Percentiles rank a stretch among this genome's conserved stretches.
phyloP scores from a whole-genome alignment of 371 early-diverging fungal genomes.

The Mucor irregularis region DNA sequence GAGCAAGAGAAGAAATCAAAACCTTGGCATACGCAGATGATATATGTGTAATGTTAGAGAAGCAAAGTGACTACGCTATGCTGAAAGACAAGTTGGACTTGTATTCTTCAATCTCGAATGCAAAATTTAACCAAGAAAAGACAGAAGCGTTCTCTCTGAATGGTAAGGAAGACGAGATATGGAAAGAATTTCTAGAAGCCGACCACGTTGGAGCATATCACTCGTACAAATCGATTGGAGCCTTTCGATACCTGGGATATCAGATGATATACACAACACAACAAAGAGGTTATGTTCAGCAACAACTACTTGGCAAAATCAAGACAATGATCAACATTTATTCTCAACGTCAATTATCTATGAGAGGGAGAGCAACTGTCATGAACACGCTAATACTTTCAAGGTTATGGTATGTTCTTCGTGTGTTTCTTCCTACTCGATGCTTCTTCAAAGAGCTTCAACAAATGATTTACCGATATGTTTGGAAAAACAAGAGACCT shows the following conservation, averaged over 20 bases:
- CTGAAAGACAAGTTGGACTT: no score
- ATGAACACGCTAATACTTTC: no score
- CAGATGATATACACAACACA: neutral
- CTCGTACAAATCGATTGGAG: neutral
- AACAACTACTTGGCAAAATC: neutral
- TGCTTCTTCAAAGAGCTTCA: neutral
- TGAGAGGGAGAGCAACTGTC: neutral
- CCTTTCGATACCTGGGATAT: slow-evolving; percentile 7
- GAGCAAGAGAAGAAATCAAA: no score
- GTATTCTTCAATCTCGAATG: no score
- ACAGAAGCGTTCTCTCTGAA: neutral
- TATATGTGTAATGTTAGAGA: no score
- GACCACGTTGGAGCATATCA: neutral
- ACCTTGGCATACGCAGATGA: no score
- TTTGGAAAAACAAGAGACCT: neutral
- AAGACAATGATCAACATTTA: neutral
- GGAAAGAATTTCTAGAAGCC: neutral
- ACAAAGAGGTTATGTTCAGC: neutral
- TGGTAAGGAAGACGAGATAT: neutral
- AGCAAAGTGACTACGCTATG: no score
- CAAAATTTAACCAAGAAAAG: neutral
- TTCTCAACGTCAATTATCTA: neutral
- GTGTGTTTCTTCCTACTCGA: neutral
- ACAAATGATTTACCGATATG: neutral
- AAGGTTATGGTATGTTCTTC: neutral